Evolutionary conservation across 2,329 filamentous ascomycete species (phyloP).

Genomic region (Rhinocladiella mackenziei): DNA sequence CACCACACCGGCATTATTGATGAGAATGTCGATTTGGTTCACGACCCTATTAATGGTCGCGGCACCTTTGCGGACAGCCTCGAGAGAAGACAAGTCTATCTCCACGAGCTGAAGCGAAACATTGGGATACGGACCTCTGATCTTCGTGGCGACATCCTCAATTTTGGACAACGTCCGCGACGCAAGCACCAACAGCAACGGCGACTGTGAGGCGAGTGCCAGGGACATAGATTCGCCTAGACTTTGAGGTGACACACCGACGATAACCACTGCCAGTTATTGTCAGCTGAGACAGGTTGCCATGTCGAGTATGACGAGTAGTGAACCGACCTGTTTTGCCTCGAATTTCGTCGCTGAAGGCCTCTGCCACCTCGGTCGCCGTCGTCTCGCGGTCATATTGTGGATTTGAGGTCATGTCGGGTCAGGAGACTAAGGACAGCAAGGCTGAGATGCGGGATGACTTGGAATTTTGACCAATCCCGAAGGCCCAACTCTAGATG

Average conservation of each 20-base stretch:
- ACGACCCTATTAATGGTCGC: constrained; percentile 31
- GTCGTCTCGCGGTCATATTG: constrained; percentile 13
- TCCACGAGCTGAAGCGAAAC: constrained; percentile 31
- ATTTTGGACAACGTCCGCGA: constrained; percentile 39
- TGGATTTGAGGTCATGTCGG: constrained; percentile 16
- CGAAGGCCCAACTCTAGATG: too few relatives aligned
- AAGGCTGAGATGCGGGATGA: too few relatives aligned
- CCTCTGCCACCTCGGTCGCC: constrained; percentile 23
- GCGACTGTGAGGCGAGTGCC: constrained; percentile 37
- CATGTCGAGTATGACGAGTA: constrained; percentile 27
- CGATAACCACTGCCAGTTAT: constrained; percentile 37
- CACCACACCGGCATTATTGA: constrained; percentile 47
- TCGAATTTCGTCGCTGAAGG: constrained; percentile 26
- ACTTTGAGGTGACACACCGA: constrained; percentile 38
- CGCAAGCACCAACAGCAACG: constrained; percentile 39
- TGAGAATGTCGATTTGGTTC: constrained; percentile 40
- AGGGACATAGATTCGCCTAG: constrained; percentile 39
- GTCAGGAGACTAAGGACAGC: constrained; percentile 2
- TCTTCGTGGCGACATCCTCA: constrained; percentile 31
- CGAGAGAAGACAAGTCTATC: constrained; percentile 37
- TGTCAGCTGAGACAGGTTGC: constrained; percentile 30
- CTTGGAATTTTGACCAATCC: too few relatives aligned
- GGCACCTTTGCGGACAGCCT: constrained; percentile 35
- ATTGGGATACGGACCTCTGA: constrained; percentile 26
- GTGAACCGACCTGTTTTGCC: constrained; percentile 28